These are phyloP conservation scores for Cordyceps farinosa DNA, from an alignment of 2,329 filamentous ascomycete species.

Conservation along the genomic window DNA sequence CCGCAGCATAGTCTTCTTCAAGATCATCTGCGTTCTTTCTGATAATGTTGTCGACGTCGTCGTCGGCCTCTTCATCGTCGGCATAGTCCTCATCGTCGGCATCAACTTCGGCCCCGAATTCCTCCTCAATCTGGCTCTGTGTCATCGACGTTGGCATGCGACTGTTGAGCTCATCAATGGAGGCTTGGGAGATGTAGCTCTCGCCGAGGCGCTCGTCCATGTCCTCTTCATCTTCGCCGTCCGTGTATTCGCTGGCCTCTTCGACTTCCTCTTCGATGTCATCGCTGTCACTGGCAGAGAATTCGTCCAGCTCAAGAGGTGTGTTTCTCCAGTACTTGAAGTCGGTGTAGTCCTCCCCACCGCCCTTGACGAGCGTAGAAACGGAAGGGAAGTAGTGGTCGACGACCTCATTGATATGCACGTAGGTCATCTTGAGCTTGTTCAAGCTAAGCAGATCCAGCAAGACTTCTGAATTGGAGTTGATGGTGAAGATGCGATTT, in stretches of 20 bases:
- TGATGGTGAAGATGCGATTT: constrained; percentile 96
- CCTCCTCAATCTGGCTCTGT: constrained; percentile 29
- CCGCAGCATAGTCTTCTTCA: constrained; percentile 48
- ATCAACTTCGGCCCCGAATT: constrained; percentile 38
- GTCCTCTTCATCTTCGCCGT: constrained; percentile 42
- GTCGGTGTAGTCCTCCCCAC: constrained; percentile 92
- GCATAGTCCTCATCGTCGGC: constrained; percentile 34
- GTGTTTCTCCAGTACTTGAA: constrained; percentile 94
- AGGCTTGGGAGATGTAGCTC: constrained; percentile 53
- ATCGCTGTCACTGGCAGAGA: constrained; percentile 73
- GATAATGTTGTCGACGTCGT: constrained; percentile 29
- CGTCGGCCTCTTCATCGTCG: constrained; percentile 39
- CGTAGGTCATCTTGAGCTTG: constrained; percentile 94
- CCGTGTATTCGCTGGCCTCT: constrained; percentile 42
- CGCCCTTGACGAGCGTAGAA: constrained; percentile 78
- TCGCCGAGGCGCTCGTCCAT: constrained; percentile 44
- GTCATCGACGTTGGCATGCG: constrained; percentile 30
- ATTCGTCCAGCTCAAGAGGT: constrained; percentile 81
- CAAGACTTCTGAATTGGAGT: constrained; percentile 93
- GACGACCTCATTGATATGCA: constrained; percentile 93
- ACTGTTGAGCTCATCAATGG: constrained; percentile 45
- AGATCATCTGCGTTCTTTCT: constrained; percentile 24
- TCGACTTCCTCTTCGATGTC: constrained; percentile 52
- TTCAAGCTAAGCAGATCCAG: constrained; percentile 86
- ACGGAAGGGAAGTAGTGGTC: constrained; percentile 98